Evolutionary conservation across 371 early-diverging fungal species (phyloP).

Genomic region (Rhizopus stolonifer): DNA sequence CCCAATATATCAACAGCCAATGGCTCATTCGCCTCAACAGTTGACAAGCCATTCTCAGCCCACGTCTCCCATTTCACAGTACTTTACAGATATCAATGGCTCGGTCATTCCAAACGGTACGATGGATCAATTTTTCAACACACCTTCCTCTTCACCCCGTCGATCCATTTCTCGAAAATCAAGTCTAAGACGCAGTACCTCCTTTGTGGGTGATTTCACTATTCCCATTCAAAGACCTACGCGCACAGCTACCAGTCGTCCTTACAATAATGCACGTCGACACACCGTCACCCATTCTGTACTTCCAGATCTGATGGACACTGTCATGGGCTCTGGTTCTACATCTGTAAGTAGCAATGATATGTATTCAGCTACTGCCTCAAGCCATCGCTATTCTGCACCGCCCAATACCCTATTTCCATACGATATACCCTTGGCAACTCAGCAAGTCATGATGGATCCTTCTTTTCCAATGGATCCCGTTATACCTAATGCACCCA

Average conservation of each 20-base stretch:
- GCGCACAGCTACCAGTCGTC: conserved; percentile 7
- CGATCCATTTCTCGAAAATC: conserved; percentile 19
- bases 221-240: conserved; percentile 18
- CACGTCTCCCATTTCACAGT: conserved; percentile 16
- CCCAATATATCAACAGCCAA: conserved; percentile 4
- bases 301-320: conserved; percentile 15
- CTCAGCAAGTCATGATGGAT: conserved; percentile 25
- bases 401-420: conserved; percentile 12
- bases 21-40: conserved; percentile 1
- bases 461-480: conserved; percentile 38
- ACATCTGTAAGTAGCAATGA: background rate
- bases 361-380: conserved; percentile 11
- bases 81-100: background rate
- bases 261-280: conserved; percentile 20
- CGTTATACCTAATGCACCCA: conserved; percentile 30
- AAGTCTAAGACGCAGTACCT: conserved; percentile 19
- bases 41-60: conserved; percentile 15
- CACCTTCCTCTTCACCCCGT: background rate
- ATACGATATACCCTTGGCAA: conserved; percentile 23
- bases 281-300: conserved; percentile 23
- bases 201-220: conserved; percentile 20
- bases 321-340: background rate
- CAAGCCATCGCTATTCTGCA: conserved; percentile 22
- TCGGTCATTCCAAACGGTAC: background rate
- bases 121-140: conserved; percentile 8